Evolutionary conservation across 108 stramenopile genomes (phyloP).

Genomic region (Skeletonema grethae): DNA sequence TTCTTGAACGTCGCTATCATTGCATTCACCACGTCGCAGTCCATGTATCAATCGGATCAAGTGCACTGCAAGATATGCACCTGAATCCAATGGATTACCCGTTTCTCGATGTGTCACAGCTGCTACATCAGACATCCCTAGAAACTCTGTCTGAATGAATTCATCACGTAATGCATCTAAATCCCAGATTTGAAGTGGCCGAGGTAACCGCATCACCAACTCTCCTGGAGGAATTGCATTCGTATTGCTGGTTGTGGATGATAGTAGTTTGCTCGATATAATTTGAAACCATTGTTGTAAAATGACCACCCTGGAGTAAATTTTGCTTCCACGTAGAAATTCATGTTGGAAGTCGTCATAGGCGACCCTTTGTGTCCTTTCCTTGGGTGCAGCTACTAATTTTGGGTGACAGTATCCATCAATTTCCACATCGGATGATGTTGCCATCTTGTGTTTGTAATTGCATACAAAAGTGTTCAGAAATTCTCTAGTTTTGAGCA

Average conservation of each 20-base stretch:
- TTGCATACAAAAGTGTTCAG: constrained; percentile 48
- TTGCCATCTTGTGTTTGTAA: constrained; percentile 15
- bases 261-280: not conserved
- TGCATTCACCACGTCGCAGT: constrained; percentile 8
- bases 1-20: not conserved
- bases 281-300: constrained; percentile 10
- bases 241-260: not conserved
- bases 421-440: not conserved
- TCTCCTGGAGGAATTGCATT: constrained; percentile 45
- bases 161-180: constrained; percentile 77
- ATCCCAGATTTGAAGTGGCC: constrained; percentile 80
- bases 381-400: constrained; percentile 28
- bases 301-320: not conserved
- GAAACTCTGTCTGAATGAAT: constrained; percentile 54
- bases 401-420: constrained; percentile 48
- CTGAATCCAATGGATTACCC: constrained; percentile 60
- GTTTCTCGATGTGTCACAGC: constrained; percentile 54
- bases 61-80: constrained; percentile 75
- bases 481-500: constrained; percentile 24
- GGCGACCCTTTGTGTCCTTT: constrained; percentile 46
- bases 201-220: constrained; percentile 67
- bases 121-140: constrained; percentile 32
- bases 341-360: not conserved
- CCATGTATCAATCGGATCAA: constrained; percentile 41
- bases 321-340: not conserved